phyloP scores from a whole-genome alignment of 441 rosid species.

The Gossypium aridum region DNA sequence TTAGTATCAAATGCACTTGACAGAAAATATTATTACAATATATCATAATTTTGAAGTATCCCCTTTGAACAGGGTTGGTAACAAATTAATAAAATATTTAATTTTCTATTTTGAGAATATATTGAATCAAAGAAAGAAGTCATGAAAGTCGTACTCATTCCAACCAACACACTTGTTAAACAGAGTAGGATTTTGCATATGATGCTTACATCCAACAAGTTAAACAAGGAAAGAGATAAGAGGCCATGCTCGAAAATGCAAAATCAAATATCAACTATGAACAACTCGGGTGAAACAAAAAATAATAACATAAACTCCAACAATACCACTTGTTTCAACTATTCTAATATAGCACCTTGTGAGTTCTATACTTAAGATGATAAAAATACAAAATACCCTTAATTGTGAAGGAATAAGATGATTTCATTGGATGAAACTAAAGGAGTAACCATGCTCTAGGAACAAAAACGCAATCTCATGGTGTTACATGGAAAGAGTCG shows the following conservation, averaged over 20 bases:
- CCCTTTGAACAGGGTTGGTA: not conserved
- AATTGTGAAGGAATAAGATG: not conserved
- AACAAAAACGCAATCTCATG: not conserved
- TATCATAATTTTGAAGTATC: not conserved
- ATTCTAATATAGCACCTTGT: too few species aligned
- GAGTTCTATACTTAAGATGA: too few species aligned
- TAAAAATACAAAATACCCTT: too few species aligned
- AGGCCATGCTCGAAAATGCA: not conserved
- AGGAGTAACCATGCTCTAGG: not conserved
- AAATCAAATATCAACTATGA: not conserved
- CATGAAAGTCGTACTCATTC: not conserved
- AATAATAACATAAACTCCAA: too few species aligned
- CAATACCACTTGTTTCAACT: too few species aligned
- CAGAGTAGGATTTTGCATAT: not conserved
- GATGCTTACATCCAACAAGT: not conserved
- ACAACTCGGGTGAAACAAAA: not conserved
- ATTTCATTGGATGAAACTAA: not conserved
- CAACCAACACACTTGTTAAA: not conserved
- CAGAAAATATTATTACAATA: not conserved
- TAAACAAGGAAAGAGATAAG: not conserved
- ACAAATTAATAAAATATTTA: not conserved
- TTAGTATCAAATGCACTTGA: not conserved
- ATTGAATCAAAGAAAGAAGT: not conserved
- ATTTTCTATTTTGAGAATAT: not conserved
- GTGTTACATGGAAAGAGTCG: not conserved